Conservation (phyloP, 345 rosid genomes). For the Jatropha curcas region DNA sequence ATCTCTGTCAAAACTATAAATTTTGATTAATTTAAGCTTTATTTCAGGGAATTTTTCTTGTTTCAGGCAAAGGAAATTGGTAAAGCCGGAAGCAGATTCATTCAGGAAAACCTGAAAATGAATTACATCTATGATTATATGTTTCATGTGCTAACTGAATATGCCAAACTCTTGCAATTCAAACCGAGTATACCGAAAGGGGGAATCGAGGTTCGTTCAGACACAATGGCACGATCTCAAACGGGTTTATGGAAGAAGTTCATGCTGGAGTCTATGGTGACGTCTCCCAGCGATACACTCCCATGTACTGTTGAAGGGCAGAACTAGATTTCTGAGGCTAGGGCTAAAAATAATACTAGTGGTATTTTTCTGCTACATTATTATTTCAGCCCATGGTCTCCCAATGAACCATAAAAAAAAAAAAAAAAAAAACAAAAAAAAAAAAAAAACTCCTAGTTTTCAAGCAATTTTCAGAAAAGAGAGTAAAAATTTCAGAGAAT, state of each 20-base stretch:
- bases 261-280: slow-evolving; percentile 63
- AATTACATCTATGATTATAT: slow-evolving; percentile 66
- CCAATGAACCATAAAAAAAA: too few relatives aligned
- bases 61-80: slow-evolving; percentile 64
- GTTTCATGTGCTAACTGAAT: slow-evolving; percentile 64
- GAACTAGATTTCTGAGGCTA: too few relatives aligned
- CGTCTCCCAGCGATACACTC: slow-evolving; percentile 40
- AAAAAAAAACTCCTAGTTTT: too few relatives aligned
- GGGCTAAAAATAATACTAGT: too few relatives aligned
- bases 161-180: slow-evolving; percentile 58
- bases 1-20: too few relatives aligned
- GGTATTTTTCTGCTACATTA: too few relatives aligned
- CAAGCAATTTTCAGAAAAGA: neutral
- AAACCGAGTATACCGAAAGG: slow-evolving; percentile 53
- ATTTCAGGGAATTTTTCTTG: too few relatives aligned
- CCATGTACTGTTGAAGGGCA: too few relatives aligned
- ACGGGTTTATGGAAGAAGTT: slow-evolving; percentile 48
- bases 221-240: slow-evolving; percentile 40
- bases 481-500: neutral
- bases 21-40: too few relatives aligned
- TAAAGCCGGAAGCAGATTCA: slow-evolving; percentile 52
- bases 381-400: too few relatives aligned
- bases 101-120: slow-evolving; percentile 57
- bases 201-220: slow-evolving; percentile 50
- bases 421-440: too few relatives aligned